Evolutionary conservation across 2,329 filamentous ascomycete genomes (phyloP), one percentile per base, ranked within the genome.

Genomic region (Pleoardoris graminearum): DNA sequence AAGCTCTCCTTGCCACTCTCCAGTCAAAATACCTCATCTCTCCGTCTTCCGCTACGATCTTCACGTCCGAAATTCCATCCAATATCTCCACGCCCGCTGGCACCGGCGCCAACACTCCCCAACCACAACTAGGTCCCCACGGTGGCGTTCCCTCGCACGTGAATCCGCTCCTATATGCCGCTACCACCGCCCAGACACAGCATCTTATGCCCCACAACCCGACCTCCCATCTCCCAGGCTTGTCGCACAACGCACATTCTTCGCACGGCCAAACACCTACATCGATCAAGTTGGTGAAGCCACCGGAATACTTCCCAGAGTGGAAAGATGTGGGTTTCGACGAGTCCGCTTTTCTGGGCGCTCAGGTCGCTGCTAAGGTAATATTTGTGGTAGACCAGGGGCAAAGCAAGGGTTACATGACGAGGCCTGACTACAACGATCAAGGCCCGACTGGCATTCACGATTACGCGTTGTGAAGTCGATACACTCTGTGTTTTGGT

Each of bases 41-140:
- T 1, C 94, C 94, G 0, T 92, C 88, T 23, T 93, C 91, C 1
- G 91, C 91, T 45, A 97, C 92, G 36, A 97, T 97, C 67, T 97
- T 97, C 80, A 96, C 92, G 30, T 96, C 91, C 19, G 94, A 99
- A 74, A 85, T 97, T 32, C 94, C 94, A 7, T 97, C 91, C 7
- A 93, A 94, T 75, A 84, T 97, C 69, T 91, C 90, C 25, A 97
- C 94, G 0, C 94, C 94, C 1, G 83, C 88, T 10, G 92, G 91
- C 17, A 97, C 93, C 0, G 93, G 93, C 29, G 85, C 91, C 14
- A 94, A 96, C 74, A 97, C 93, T 1, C 95, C 94, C 0, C 90
- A 90, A 2, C 68, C 86, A 68, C 74, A 77, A 54, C 61, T 76
- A 66, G 73, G 68, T 63, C 68, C 79, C 66, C 71, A 79, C 60